Evolutionary conservation across 1,139 yeast genomes (phyloP).

Genomic region (Yarrowia galli): DNA sequence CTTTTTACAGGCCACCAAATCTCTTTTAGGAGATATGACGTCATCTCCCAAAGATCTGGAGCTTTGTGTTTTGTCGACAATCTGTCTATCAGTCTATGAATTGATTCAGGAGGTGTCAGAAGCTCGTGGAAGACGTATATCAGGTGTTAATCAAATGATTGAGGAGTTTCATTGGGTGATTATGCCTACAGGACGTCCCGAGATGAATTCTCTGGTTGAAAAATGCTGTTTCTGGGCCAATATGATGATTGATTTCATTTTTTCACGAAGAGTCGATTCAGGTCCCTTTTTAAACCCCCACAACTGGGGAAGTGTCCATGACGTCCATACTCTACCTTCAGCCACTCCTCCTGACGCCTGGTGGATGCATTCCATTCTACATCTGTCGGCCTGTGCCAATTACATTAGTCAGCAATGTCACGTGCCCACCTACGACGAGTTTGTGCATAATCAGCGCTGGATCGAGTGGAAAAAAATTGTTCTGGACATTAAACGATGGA

Average conservation of each 20-base stretch:
- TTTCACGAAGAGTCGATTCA: constrained; percentile 20
- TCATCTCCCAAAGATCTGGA: constrained; percentile 18
- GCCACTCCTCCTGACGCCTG: constrained; percentile 26
- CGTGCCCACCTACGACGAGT: constrained; percentile 31
- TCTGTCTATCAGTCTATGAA: constrained; percentile 20
- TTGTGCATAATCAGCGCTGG: constrained; percentile 32
- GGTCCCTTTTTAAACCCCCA: constrained; percentile 27
- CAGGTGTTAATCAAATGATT: constrained; percentile 28
- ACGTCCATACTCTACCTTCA: constrained; percentile 26
- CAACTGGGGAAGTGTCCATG: constrained; percentile 18
- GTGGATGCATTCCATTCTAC: constrained; percentile 35
- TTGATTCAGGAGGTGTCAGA: constrained; percentile 29
- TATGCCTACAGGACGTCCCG: constrained; percentile 9
- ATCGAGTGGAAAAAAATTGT: constrained; percentile 29
- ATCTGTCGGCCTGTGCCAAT: constrained; percentile 7
- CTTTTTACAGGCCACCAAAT: constrained; percentile 30
- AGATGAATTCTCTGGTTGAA: constrained; percentile 21
- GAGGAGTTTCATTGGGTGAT: constrained; percentile 37
- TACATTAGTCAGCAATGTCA: constrained; percentile 28
- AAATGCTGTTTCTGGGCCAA: constrained; percentile 35
- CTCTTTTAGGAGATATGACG: constrained; percentile 13
- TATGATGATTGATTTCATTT: constrained; percentile 34
- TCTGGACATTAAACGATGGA: constrained; percentile 26
- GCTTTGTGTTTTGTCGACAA: constrained; percentile 15
- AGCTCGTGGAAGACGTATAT: constrained; percentile 24